These are phyloP conservation scores for Lobosporangium transversale DNA, from an alignment of 192 early-diverging fungal species.

Conservation along the genomic window DNA sequence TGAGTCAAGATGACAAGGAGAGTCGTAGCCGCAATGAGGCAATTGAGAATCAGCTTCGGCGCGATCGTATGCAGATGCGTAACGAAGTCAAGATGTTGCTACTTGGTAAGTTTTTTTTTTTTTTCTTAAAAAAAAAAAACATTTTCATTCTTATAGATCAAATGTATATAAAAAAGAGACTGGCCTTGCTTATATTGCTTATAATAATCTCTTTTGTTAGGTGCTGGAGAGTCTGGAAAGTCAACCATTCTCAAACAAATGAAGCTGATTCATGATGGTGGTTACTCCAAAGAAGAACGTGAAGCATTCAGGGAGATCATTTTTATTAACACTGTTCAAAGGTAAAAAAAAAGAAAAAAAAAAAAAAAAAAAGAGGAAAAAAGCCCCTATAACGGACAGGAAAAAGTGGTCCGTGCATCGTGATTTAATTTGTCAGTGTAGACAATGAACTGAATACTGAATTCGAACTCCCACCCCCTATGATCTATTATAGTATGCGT, in stretches of 20 bases:
- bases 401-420: neutral
- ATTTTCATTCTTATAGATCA: too few species aligned
- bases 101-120: constrained; percentile 70
- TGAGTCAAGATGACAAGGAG: constrained; percentile 86
- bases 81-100: constrained; percentile 98
- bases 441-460: too few species aligned
- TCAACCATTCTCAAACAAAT: constrained; percentile 98
- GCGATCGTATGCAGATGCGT: constrained; percentile 79
- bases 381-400: neutral
- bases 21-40: constrained; percentile 84
- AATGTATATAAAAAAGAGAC: constrained; percentile 4
- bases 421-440: neutral
- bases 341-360: constrained; percentile 3
- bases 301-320: constrained; percentile 96
- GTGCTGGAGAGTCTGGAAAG: constrained; percentile 98
- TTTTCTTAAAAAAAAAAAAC: too few species aligned
- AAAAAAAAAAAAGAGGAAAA: neutral
- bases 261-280: constrained; percentile 96
- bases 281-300: constrained; percentile 89
- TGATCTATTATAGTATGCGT: constrained; percentile 90
- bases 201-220: constrained; percentile 46
- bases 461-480: too few species aligned
- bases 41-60: constrained; percentile 88
- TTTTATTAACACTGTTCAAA: constrained; percentile 94
- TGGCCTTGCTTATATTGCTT: neutral